Base-by-base conservation (phyloP, 2,329 filamentous ascomycete species). In the Aspergillus nomiae region DNA sequence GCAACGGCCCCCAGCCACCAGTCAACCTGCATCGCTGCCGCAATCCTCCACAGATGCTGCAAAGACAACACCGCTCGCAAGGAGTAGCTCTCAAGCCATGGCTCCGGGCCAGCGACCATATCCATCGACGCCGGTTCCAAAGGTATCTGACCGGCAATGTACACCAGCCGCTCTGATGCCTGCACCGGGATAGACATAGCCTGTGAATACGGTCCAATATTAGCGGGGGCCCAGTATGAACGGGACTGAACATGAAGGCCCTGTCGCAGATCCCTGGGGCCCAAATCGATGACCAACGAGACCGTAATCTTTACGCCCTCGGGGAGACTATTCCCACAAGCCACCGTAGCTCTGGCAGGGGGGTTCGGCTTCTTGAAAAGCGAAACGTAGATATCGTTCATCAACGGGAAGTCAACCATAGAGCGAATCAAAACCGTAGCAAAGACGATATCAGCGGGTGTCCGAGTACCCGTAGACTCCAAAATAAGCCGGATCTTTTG, bases 211-310 rank as follows among this genome's bases (percentile, higher is more conserved):
- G 95, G 95, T 0, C 95, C 95, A 59, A 99, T 98, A 73, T 98
- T 98, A 24, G 95, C 94, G 0, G 95, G 95, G 0, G 95, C 95
- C 95, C 95, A 99, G 82, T 98, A 98, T 12, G 92, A 96, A 45
- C 92, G 84, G 4, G 91, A 94, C 78, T 98, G 95, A 7, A 99
- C 94, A 76, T 99, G 95, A 1, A 98, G 84, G 0, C 78, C 91
- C 62, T 80, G 75, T 36, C 82, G 77, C 45, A 63, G 59, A 21
- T 69, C 67, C 46, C 70, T 71, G 32, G 65, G 50, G 7, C 74
- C 74, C 26, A 77, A 67, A 63, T 83, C 77, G n/a, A 84, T 70
- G 12, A 83, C 75, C 34, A 85, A 75, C 21, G 84, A 86, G 24
- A 89, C 77, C 65, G 94, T 85, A 19, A 91, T 85, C 63, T 89